Conservation (phyloP, 768 basidiomycete genomes). For the Boletus vermiculosoides region DNA sequence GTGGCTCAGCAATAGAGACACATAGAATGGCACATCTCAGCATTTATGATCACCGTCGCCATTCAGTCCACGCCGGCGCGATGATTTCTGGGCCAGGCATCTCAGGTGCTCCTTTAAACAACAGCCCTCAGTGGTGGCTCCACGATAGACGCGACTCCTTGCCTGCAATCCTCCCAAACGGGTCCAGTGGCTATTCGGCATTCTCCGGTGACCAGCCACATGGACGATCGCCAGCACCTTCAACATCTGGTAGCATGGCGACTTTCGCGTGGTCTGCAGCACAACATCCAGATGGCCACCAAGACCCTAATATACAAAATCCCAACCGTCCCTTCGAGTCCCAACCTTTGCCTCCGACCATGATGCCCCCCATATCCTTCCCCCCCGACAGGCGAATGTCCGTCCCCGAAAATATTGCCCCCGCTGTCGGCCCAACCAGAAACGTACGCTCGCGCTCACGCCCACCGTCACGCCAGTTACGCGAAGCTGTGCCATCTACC, state of each 20-base stretch:
- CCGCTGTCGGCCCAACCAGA: conserved; percentile 47
- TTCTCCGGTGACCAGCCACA: conserved; percentile 65
- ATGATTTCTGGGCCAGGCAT: conserved; percentile 32
- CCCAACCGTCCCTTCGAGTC: conserved; percentile 49
- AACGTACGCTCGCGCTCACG: conserved; percentile 66
- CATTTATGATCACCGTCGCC: conserved; percentile 69
- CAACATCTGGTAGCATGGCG: conserved; percentile 59
- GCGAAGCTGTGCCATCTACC: conserved; percentile 40
- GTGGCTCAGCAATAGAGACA: conserved; percentile 81
- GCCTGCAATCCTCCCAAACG: conserved; percentile 66
- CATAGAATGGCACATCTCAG: conserved; percentile 72
- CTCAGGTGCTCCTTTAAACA: conserved; percentile 16
- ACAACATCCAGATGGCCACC: conserved; percentile 45
- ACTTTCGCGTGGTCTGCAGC: conserved; percentile 71
- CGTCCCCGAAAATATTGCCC: conserved; percentile 56
- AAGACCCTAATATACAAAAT: conserved; percentile 43
- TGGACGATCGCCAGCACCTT: conserved; percentile 54
- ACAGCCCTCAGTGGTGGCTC: conserved; percentile 51
- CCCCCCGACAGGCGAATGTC: conserved; percentile 74
- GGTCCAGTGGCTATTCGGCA: conserved; percentile 54
- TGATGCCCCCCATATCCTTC: conserved; percentile 61
- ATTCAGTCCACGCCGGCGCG: conserved; percentile 66
- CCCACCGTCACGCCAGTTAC: conserved; percentile 63
- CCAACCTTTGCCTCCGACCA: conserved; percentile 43
- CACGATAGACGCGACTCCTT: conserved; percentile 74